Conservation (phyloP, 2,329 filamentous ascomycete species). For the Colletotrichum costaricense region DNA sequence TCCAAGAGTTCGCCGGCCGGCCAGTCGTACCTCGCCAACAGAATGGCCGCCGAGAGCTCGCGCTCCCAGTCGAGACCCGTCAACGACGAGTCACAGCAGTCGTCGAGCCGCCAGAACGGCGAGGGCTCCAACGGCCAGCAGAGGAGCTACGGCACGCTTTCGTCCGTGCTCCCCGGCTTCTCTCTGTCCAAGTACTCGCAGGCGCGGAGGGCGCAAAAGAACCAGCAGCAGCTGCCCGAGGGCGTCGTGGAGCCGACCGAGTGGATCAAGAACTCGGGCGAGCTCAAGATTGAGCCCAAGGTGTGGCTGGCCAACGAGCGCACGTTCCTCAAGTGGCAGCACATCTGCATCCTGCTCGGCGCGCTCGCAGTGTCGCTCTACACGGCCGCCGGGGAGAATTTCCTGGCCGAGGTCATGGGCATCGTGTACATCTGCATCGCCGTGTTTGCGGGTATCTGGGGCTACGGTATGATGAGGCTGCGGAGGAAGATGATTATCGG, state of each 20-base stretch:
- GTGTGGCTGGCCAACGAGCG: constrained; percentile 99
- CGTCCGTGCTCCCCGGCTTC: constrained; percentile 83
- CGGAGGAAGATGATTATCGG: constrained; percentile 83
- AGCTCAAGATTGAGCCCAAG: constrained; percentile 94
- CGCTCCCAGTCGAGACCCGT: constrained; percentile 42
- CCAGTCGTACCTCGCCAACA: constrained; percentile 72
- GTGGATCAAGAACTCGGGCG: constrained; percentile 95
- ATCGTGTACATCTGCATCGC: constrained; percentile 86
- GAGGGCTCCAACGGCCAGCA: constrained; percentile 39
- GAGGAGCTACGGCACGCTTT: constrained; percentile 66
- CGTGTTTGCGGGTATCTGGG: constrained; percentile 87
- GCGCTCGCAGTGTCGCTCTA: constrained; percentile 86
- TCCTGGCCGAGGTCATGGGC: constrained; percentile 82
- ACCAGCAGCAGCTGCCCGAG: constrained; percentile 74
- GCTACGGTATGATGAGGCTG: constrained; percentile 83
- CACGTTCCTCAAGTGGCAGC: constrained; percentile 99
- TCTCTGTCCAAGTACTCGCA: constrained; percentile 82
- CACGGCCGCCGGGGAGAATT: constrained; percentile 85
- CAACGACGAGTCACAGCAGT: constrained; percentile 41
- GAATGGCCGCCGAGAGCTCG: constrained; percentile 58
- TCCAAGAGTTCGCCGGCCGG: constrained; percentile 74
- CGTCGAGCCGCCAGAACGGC: constrained; percentile 48
- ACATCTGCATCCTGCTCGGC: constrained; percentile 89
- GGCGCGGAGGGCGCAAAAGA: constrained; percentile 61
- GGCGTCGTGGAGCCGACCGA: constrained; percentile 87